Evolutionary conservation across 164 flowering plant species (phyloP), one percentile per base, ranked within the genome.

Genomic region (Chimonanthus salicifolius): DNA sequence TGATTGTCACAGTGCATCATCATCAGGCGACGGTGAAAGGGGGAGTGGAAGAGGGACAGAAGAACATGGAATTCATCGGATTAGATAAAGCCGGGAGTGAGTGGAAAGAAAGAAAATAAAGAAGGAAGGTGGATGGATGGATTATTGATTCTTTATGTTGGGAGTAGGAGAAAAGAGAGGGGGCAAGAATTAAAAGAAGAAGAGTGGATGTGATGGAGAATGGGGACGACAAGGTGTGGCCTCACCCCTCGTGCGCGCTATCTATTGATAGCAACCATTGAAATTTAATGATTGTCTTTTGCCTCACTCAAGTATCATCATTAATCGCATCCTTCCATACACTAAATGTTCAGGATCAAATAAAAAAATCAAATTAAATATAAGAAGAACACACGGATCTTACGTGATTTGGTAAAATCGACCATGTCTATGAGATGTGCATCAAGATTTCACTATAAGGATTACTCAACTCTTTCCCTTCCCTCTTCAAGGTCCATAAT

Each of bases 241-340:
- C 66, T 21, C 84, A 77, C 74, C 69, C 75, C 83, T 83, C 88
- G 83, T 87, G 89, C 80, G 88, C 85, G 85, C 79, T 78, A 87
- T 82, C 80, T 71, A 80, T 84, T 79, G 73, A 81, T 81, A 78
- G 85, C 87, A 84, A 33, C 85, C 85, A 79, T 65, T 48, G 47
- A 33, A 33, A 33, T 33, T 33, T 33, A 33, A 33, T 33, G 33
- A 33, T 33, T 33, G 33, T 33, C 33, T 33, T 50, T 68, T 47
- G 18, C 71, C 11, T 9, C 60, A 13, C 72, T 81, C 81, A 73
- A 80, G 80, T 82, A 84, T 82, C 85, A 85, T 84, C 85, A 85
- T 87, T 82, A 84, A 85, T 86, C 15, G 33, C 33, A 33, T 33
- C 1, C 33, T 33, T 33, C 33, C 1, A 33, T 33, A 33, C 33